Evolutionary conservation across 2,329 filamentous ascomycete species (phyloP).

Genomic region (Fusarium anthophilum): DNA sequence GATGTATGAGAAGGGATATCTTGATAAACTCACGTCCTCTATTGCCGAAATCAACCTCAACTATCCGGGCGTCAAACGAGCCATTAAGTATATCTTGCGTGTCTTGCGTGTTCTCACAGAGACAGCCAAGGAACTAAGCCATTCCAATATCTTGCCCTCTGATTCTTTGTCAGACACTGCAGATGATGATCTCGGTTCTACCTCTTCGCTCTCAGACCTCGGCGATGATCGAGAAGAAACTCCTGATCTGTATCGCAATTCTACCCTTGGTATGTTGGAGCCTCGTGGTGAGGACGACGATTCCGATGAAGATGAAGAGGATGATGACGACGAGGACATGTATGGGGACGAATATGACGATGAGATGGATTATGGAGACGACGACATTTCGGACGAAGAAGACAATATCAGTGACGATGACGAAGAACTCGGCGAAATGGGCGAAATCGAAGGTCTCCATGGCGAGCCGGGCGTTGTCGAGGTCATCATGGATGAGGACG

Average conservation of each 20-base stretch:
- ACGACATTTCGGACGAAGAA: slow-evolving; percentile 83
- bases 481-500: slow-evolving; percentile 83
- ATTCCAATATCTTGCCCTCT: slow-evolving; percentile 77
- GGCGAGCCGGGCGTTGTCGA: slow-evolving; percentile 72
- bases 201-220: slow-evolving; percentile 88
- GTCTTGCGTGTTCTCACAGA: slow-evolving; percentile 88
- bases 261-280: slow-evolving; percentile 93
- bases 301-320: slow-evolving; percentile 76
- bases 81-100: slow-evolving; percentile 94
- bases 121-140: slow-evolving; percentile 86
- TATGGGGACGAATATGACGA: slow-evolving; percentile 92
- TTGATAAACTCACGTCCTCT: slow-evolving; percentile 86
- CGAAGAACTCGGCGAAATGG: slow-evolving; percentile 83
- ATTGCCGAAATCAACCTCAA: slow-evolving; percentile 96
- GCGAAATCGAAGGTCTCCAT: slow-evolving; percentile 80
- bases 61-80: slow-evolving; percentile 90
- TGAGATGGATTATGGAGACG: slow-evolving; percentile 89
- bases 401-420: slow-evolving; percentile 92
- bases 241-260: slow-evolving; percentile 96
- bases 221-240: slow-evolving; percentile 92
- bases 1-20: slow-evolving; percentile 98
- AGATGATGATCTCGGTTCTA: slow-evolving; percentile 88
- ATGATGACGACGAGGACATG: slow-evolving; percentile 89
- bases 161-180: slow-evolving; percentile 72
- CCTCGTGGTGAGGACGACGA: slow-evolving; percentile 83